These are phyloP conservation scores for Brettanomyces sp. DNA, from an alignment of 805 yeast genomes.

Conservation along the genomic window DNA sequence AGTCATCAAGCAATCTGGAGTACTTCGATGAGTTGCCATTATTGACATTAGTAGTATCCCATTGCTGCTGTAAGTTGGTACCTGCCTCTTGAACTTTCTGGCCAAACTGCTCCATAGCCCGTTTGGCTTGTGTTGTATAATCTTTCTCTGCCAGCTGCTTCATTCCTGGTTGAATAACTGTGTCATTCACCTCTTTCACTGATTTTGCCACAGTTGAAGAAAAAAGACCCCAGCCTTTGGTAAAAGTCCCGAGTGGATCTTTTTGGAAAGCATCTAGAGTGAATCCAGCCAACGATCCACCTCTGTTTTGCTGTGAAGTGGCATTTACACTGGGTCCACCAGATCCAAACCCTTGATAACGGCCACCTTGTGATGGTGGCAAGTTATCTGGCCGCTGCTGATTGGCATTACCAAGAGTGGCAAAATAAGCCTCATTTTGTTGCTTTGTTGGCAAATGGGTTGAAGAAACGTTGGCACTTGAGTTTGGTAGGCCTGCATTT, in stretches of 20 bases:
- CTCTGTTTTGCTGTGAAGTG: slow-evolving; percentile 5
- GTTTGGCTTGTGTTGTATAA: slow-evolving; percentile 66
- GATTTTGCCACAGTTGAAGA: slow-evolving; percentile 79
- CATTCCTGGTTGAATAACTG: slow-evolving; percentile 86
- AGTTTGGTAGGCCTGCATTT: not conserved
- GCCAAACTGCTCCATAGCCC: slow-evolving; percentile 96
- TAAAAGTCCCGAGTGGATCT: slow-evolving; percentile 86
- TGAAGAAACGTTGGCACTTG: not conserved
- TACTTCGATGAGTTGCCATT: slow-evolving; percentile 38
- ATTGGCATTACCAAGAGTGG: slow-evolving; percentile 66
- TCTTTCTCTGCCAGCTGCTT: slow-evolving; percentile 75
- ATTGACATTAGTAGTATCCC: slow-evolving; percentile 35
- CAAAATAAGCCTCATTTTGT: slow-evolving; percentile 77
- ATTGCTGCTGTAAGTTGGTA: slow-evolving; percentile 51
- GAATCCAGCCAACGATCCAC: slow-evolving; percentile 44
- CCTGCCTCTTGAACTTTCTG: slow-evolving; percentile 89
- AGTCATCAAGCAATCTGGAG: slow-evolving; percentile 48
- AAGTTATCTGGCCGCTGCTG: slow-evolving; percentile 63
- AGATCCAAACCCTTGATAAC: slow-evolving; percentile 85
- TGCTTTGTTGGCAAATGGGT: slow-evolving; percentile 23
- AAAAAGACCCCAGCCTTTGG: slow-evolving; percentile 92
- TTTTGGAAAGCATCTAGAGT: slow-evolving; percentile 60
- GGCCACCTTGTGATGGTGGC: slow-evolving; percentile 93
- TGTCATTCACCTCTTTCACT: slow-evolving; percentile 75
- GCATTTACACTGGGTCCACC: slow-evolving; percentile 41